Conservation (phyloP, 2,329 filamentous ascomycete species). For the Aspergillus luchuensis region DNA sequence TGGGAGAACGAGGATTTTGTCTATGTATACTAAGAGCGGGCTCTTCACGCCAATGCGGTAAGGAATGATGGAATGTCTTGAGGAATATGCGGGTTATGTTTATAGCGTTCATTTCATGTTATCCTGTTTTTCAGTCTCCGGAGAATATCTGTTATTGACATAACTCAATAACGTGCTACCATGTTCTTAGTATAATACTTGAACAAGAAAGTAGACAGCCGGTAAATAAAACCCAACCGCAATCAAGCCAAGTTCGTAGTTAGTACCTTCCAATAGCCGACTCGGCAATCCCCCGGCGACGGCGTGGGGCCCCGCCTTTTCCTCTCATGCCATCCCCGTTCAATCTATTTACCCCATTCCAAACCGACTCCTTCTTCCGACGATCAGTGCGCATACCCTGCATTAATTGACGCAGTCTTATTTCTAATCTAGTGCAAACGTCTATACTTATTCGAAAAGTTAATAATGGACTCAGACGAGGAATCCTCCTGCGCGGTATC, state of each 20-base stretch:
- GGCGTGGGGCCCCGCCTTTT: background rate
- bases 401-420: background rate
- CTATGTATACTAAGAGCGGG: constrained; percentile 52
- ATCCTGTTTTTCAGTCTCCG: too few relatives aligned
- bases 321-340: background rate
- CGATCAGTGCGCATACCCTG: background rate
- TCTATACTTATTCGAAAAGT: background rate
- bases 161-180: too few relatives aligned
- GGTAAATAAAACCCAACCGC: too few relatives aligned
- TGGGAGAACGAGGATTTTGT: constrained; percentile 66
- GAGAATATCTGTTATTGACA: too few relatives aligned
- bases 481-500: constrained; percentile 22
- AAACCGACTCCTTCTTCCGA: background rate
- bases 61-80: too few relatives aligned
- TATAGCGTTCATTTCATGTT: background rate
- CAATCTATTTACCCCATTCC: background rate
- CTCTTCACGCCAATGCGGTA: too few relatives aligned
- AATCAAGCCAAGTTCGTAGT: too few relatives aligned
- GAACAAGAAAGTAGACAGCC: too few relatives aligned
- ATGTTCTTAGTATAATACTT: too few relatives aligned
- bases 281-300: background rate
- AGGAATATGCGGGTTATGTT: background rate
- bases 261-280: background rate
- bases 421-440: too few relatives aligned
- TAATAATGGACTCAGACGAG: constrained; percentile 26